Evolutionary conservation across 257 asterid species (phyloP).

Genomic region (Salvia hispanica): DNA sequence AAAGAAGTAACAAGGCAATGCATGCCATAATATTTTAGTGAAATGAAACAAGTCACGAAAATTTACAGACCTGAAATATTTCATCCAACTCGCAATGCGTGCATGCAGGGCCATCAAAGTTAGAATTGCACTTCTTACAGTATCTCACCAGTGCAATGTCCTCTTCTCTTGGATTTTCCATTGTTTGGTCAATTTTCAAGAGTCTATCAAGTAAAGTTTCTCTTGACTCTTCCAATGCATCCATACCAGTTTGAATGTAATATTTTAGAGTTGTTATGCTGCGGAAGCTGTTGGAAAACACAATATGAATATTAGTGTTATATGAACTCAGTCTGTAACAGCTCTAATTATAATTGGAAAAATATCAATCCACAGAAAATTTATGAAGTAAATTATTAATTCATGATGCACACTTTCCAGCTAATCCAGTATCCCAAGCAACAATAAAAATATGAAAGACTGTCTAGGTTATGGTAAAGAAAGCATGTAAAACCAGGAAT

Average conservation of each 20-base stretch:
- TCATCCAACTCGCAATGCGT: slow-evolving; percentile 93
- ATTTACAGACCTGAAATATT: slow-evolving; percentile 75
- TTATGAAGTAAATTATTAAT: too few relatives aligned
- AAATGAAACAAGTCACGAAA: slow-evolving; percentile 17
- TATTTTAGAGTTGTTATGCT: slow-evolving; percentile 71
- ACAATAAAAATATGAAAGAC: slow-evolving; percentile 4
- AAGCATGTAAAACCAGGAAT: slow-evolving; percentile 18
- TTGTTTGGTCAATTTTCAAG: slow-evolving; percentile 75
- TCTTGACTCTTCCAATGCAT: slow-evolving; percentile 79
- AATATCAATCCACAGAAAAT: too few relatives aligned
- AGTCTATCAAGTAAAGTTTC: slow-evolving; percentile 68
- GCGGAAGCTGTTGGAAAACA: slow-evolving; percentile 64
- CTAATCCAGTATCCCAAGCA: neutral
- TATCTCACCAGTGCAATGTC: slow-evolving; percentile 80
- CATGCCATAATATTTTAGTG: slow-evolving; percentile 11
- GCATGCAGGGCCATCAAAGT: slow-evolving; percentile 82
- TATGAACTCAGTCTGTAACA: slow-evolving; percentile 20
- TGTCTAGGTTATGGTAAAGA: slow-evolving; percentile 3
- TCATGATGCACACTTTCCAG: slow-evolving; percentile 15
- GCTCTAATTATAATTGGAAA: slow-evolving; percentile 10
- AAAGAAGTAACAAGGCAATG: slow-evolving; percentile 25
- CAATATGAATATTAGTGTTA: slow-evolving; percentile 17
- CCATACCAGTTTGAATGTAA: slow-evolving; percentile 85
- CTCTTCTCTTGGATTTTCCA: slow-evolving; percentile 81
- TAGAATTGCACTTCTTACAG: slow-evolving; percentile 72